Conservation (phyloP, 75 land plant species). For the Picea sitchensis region DNA sequence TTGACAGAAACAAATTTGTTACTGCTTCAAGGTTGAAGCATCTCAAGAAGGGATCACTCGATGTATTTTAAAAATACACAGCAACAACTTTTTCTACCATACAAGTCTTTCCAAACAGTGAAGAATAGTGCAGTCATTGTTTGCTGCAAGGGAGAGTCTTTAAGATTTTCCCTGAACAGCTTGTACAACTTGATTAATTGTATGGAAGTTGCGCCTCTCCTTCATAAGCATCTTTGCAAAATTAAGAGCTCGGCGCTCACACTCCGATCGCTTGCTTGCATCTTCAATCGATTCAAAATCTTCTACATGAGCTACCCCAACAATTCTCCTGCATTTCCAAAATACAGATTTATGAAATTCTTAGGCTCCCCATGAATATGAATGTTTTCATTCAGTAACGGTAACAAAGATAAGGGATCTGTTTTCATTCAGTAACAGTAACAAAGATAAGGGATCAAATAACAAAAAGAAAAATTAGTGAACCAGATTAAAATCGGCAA, state of each 20-base stretch:
- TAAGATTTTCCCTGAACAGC: constrained; percentile 11
- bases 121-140: no score
- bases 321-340: constrained; percentile 71
- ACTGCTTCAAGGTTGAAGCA: no score
- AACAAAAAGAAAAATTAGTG: background rate
- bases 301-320: constrained; percentile 94
- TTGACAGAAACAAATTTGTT: no score
- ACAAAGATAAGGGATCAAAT: background rate
- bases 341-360: background rate
- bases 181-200: constrained; percentile 51
- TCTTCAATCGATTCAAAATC: constrained; percentile 86
- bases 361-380: background rate
- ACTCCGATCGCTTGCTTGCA: constrained; percentile 49
- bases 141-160: no score
- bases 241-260: constrained; percentile 77
- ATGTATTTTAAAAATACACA: no score
- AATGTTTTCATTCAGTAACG: background rate
- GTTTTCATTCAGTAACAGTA: no score
- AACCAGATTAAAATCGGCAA: background rate
- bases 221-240: constrained; percentile 73
- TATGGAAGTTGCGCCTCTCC: constrained; percentile 44
- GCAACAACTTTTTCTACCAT: no score
- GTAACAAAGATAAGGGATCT: no score
- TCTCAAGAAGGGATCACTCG: no score
- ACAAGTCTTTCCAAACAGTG: no score